These are phyloP conservation scores for Ziziphus jujuba DNA, from an alignment of 306 rosid genomes.

Conservation along the genomic window DNA sequence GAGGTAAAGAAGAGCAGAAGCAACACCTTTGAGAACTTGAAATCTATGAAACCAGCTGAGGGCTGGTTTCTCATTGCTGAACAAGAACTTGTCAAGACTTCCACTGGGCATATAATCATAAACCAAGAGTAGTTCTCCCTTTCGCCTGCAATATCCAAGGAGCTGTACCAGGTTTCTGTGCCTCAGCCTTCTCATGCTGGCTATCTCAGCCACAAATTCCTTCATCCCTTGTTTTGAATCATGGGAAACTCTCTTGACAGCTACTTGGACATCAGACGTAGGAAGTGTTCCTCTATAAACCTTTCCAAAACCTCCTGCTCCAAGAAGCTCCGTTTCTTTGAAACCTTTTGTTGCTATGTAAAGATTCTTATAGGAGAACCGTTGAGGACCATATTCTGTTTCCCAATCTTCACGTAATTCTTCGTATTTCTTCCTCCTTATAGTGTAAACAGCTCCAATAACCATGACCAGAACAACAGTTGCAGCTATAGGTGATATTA, in stretches of 20 bases:
- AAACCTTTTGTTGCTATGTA: constrained; percentile 65
- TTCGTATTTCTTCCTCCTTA: constrained; percentile 29
- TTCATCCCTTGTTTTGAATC: constrained; percentile 76
- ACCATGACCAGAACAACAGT: background rate
- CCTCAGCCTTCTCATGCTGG: constrained; percentile 63
- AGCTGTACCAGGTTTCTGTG: constrained; percentile 66
- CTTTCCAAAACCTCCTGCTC: constrained; percentile 72
- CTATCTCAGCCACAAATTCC: constrained; percentile 67
- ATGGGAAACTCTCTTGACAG: constrained; percentile 65
- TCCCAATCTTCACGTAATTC: constrained; percentile 77
- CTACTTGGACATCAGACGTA: constrained; percentile 46
- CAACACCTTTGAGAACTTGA: constrained; percentile 45
- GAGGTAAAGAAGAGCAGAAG: constrained; percentile 56
- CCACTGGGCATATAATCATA: constrained; percentile 77
- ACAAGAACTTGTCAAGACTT: constrained; percentile 58
- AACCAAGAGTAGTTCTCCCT: constrained; percentile 57
- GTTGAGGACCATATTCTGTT: constrained; percentile 56
- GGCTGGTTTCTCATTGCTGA: constrained; percentile 30
- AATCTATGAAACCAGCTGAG: constrained; percentile 65
- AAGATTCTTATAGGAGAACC: constrained; percentile 55
- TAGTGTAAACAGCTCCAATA: background rate
- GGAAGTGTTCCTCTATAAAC: constrained; percentile 65
- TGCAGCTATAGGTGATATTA: background rate
- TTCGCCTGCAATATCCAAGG: constrained; percentile 64
- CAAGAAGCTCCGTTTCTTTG: constrained; percentile 46